Evolutionary conservation across 176 grass and related monocot species (phyloP), one percentile per base, ranked within the genome.

Genomic region (Oryza meyeriana): DNA sequence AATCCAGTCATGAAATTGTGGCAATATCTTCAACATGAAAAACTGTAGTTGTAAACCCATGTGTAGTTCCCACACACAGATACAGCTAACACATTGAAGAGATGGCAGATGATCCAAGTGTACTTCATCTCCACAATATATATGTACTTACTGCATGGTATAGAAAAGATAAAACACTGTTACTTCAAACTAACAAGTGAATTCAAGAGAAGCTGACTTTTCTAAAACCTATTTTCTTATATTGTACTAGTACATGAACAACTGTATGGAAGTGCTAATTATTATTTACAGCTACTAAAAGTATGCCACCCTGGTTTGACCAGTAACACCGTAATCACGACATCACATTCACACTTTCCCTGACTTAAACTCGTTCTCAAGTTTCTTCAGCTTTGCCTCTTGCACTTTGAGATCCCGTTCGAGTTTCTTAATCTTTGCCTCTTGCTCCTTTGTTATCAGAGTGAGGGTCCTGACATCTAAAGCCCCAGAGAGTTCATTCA

Each of bases 311-410:
- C 55, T 77, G 42, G 33, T 81, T 72, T 85, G 6, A n/a, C 42
- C 75, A 72, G 8, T 34, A 82, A 58, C 22, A 30, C 61, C 29
- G 67, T 7, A 73, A 81, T 64, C 58, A 76, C 11, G 27, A 28
- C 11, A 89, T 85, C 62, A 33, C 20, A 81, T 85, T 85, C 57
- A 72, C 68, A 58, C 26, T 85, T 89, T 85, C 57, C 71, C n/a
- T 64, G 83, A 81, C 58, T 73, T 84, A 68, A 87, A 72, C 18
- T 94, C 87, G 0, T 81, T 89, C 85, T 90, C 92, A 45, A 94
- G 86, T 63, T 91, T 94, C 82, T 91, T 94, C 76, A 87, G 79
- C 80, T 89, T 94, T 65, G 89, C 65, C 17, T 94, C 92, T 66
- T 91, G 89, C 28, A 74, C 73, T 81, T 87, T 94, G 67, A 90